Evolutionary conservation across 345 rosid genomes (phyloP).

Genomic region (Lagerstroemia speciosa): DNA sequence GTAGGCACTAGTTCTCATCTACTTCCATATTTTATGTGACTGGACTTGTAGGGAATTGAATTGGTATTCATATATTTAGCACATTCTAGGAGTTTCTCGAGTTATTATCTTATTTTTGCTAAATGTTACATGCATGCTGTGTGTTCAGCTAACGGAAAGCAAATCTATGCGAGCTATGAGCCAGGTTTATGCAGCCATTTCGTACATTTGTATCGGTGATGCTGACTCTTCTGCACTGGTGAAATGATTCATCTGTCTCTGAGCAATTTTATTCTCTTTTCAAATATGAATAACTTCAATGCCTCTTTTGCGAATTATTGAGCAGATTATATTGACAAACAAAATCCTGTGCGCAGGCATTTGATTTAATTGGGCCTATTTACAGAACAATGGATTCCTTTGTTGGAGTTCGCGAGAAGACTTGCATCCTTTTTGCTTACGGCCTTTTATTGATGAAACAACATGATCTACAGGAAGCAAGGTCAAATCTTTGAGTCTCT

Average conservation of each 20-base stretch:
- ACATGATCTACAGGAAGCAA: conserved; percentile 82
- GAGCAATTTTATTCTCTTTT: background rate
- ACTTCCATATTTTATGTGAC: background rate
- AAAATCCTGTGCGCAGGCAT: conserved; percentile 43
- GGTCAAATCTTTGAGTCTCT: conserved; percentile 32
- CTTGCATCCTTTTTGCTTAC: conserved; percentile 81
- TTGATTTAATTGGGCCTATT: conserved; percentile 84
- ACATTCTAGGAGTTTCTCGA: background rate
- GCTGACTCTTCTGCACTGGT: conserved; percentile 95
- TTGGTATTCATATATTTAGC: background rate
- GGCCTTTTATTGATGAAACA: conserved; percentile 95
- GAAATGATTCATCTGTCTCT: conserved; percentile 4
- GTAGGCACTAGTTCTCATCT: background rate
- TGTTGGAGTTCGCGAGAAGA: conserved; percentile 86
- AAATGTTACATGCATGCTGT: conserved; percentile 8
- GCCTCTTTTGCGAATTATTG: background rate
- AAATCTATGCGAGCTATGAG: conserved; percentile 85
- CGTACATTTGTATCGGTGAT: conserved; percentile 83
- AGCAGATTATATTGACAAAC: background rate
- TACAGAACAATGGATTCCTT: conserved; percentile 69
- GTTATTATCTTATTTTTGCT: conserved; percentile 1
- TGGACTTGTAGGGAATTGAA: background rate
- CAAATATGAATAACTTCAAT: background rate
- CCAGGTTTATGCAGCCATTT: conserved; percentile 90
- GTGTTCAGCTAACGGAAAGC: conserved; percentile 72